Conservation (phyloP, 2,329 filamentous ascomycete genomes). For the Diaporthe sp. region DNA sequence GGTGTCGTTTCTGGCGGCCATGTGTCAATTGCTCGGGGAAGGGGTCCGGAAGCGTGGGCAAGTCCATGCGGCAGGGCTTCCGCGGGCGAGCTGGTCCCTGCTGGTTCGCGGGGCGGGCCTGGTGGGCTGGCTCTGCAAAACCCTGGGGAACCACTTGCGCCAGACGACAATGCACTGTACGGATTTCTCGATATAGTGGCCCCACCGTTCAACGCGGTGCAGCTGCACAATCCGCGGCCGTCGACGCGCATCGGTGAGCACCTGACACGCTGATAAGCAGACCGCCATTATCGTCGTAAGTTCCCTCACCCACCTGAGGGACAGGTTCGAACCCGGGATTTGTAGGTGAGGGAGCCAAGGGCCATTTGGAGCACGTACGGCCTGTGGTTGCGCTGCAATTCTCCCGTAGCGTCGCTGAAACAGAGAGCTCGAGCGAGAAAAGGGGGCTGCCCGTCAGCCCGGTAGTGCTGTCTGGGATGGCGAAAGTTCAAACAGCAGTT, state of each 20-base stretch:
- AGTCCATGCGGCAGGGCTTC: constrained; percentile 31
- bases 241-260: constrained; percentile 29
- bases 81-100: constrained; percentile 29
- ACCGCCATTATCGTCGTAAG: constrained; percentile 35
- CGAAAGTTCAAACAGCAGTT: constrained; percentile 25
- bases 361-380: not conserved
- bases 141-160: constrained; percentile 20
- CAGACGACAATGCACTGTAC: constrained; percentile 31
- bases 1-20: constrained; percentile 34
- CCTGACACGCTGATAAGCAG: constrained; percentile 33
- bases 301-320: not conserved
- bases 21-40: constrained; percentile 36
- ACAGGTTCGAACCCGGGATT: not conserved
- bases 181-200: constrained; percentile 18
- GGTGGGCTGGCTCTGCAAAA: constrained; percentile 9
- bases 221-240: constrained; percentile 10
- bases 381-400: not conserved
- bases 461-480: constrained; percentile 12
- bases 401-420: constrained; percentile 27
- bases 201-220: constrained; percentile 31
- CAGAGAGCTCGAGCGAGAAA: constrained; percentile 3
- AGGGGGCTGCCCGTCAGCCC: not conserved
- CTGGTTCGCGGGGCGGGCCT: constrained; percentile 27
- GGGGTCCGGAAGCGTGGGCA: constrained; percentile 30
- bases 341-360: constrained; percentile 2